Evolutionary conservation across 2,329 filamentous ascomycete species (phyloP).

Genomic region (Aspergillus sp.): DNA sequence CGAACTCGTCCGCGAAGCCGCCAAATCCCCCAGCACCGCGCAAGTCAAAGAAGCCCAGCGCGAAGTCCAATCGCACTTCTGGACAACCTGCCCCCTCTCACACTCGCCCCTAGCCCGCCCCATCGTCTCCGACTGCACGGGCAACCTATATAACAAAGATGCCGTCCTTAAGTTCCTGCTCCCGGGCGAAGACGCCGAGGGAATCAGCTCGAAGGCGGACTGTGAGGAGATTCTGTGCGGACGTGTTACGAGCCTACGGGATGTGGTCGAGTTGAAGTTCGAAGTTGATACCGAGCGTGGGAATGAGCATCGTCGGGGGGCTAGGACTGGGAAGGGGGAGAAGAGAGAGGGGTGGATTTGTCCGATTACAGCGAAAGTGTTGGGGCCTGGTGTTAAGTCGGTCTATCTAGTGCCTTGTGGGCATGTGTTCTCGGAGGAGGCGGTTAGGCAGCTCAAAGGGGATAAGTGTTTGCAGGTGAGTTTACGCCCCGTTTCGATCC

Average conservation of each 20-base stretch:
- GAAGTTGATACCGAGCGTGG: slow-evolving; percentile 42
- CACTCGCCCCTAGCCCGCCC: slow-evolving; percentile 65
- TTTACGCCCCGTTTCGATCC: background rate
- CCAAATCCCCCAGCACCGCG: slow-evolving; percentile 70
- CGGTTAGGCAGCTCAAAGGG: slow-evolving; percentile 69
- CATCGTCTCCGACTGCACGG: slow-evolving; percentile 76
- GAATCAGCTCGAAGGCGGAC: slow-evolving; percentile 48
- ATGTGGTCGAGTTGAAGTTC: slow-evolving; percentile 82
- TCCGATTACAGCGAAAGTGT: slow-evolving; percentile 76
- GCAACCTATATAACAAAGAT: slow-evolving; percentile 92
- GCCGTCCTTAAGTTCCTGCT: slow-evolving; percentile 67
- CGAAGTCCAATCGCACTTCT: slow-evolving; percentile 78
- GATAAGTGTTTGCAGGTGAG: slow-evolving; percentile 55
- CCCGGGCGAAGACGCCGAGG: slow-evolving; percentile 48
- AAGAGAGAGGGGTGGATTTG: slow-evolving; percentile 64
- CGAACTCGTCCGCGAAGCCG: slow-evolving; percentile 91
- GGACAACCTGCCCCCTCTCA: slow-evolving; percentile 83
- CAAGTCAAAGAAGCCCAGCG: slow-evolving; percentile 83
- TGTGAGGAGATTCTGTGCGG: slow-evolving; percentile 56
- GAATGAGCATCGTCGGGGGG: slow-evolving; percentile 16
- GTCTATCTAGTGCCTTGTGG: slow-evolving; percentile 93
- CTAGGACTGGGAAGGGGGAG: slow-evolving; percentile 37
- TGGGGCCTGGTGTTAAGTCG: slow-evolving; percentile 70
- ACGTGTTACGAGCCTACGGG: slow-evolving; percentile 69
- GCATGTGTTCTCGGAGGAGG: slow-evolving; percentile 83